These are phyloP conservation scores for Pythium grandisporangium DNA, from an alignment of 352 stramenopile genomes.

Conservation along the genomic window DNA sequence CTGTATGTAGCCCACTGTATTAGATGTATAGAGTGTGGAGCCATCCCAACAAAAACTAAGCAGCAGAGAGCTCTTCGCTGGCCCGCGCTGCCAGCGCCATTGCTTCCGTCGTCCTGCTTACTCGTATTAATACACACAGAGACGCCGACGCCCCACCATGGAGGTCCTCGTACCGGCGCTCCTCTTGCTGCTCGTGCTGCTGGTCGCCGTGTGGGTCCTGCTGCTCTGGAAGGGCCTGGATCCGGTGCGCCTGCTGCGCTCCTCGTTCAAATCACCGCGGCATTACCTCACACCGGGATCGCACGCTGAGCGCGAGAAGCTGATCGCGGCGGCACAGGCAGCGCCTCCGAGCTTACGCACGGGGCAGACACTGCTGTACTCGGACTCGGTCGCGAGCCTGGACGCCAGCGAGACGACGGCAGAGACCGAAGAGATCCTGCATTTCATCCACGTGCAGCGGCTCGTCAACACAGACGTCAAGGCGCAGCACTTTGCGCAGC, in stretches of 20 bases:
- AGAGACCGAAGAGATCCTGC: conserved; percentile 59
- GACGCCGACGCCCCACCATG: conserved; percentile 10
- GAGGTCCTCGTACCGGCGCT: conserved; percentile 26
- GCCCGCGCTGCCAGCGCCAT: background rate
- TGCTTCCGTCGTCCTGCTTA: background rate
- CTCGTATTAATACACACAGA: background rate
- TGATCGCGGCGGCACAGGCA: conserved; percentile 25
- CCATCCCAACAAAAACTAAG: conserved; percentile 3
- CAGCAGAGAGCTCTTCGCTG: background rate
- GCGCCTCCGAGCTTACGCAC: conserved; percentile 13
- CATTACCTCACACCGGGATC: conserved; percentile 29
- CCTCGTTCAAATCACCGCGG: conserved; percentile 40
- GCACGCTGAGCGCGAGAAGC: conserved; percentile 35
- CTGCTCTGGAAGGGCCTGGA: conserved; percentile 51
- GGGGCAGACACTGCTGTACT: conserved; percentile 59
- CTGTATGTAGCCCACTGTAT: background rate
- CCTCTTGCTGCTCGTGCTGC: conserved; percentile 28
- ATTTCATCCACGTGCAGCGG: conserved; percentile 33
- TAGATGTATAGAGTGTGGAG: background rate
- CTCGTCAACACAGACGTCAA: conserved; percentile 69
- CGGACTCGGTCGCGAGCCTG: conserved; percentile 47
- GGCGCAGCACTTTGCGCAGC: conserved; percentile 62
- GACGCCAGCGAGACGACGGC: conserved; percentile 17
- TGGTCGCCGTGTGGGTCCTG: conserved; percentile 24
- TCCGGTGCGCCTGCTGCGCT: conserved; percentile 49